These are phyloP conservation scores for Chlorella sp. DNA, from an alignment of 139 green algal genomes.

Conservation along the genomic window DNA sequence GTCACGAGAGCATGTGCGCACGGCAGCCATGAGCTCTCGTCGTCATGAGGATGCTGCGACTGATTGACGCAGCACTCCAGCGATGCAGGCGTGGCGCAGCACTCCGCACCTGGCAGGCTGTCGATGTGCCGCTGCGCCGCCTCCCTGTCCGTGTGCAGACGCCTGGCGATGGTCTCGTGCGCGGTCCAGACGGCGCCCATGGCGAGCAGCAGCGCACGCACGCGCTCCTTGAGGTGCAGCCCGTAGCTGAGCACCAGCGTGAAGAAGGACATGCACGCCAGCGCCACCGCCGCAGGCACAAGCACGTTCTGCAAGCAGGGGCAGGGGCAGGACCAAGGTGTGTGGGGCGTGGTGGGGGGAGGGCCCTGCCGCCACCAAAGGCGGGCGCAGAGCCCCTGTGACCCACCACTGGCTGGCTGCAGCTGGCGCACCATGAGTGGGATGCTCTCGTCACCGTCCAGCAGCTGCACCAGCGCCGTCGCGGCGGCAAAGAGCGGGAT, in stretches of 20 bases:
- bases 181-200: slow-evolving; percentile 29
- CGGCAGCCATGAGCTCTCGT: too few species aligned
- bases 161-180: slow-evolving; percentile 24
- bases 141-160: slow-evolving; percentile 24
- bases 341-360: too few species aligned
- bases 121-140: slow-evolving; percentile 24
- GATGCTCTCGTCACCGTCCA: slow-evolving; percentile 24
- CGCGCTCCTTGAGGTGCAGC: slow-evolving; percentile 30
- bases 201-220: slow-evolving; percentile 24
- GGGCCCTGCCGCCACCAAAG: too few species aligned
- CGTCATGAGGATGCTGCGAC: too few species aligned
- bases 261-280: slow-evolving; percentile 22
- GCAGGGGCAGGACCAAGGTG: too few species aligned
- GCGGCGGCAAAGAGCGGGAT: slow-evolving; percentile 28
- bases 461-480: slow-evolving; percentile 22
- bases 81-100: too few species aligned
- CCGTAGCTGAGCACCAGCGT: slow-evolving; percentile 17
- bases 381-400: too few species aligned
- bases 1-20: too few species aligned
- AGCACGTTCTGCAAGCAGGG: slow-evolving; percentile 17
- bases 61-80: too few species aligned
- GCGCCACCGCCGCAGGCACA: slow-evolving; percentile 19
- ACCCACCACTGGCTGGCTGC: not conserved
- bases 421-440: not conserved
- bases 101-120: slow-evolving; percentile 22